Conservation (phyloP, 192 early-diverging fungal genomes). For the Linnemannia schmuckeri region DNA sequence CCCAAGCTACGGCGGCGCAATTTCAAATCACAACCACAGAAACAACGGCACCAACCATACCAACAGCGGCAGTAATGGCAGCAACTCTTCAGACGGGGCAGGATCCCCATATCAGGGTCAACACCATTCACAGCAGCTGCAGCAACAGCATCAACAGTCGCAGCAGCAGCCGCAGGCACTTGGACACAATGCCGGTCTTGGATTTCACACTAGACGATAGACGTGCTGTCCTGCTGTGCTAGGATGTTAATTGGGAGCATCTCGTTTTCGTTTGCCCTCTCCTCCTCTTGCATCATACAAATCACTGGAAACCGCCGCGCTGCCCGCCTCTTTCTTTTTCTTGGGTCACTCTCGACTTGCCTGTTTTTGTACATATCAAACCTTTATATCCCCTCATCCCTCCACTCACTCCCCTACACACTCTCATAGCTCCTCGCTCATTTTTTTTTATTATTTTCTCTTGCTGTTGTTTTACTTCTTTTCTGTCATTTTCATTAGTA, state of each 20-base stretch:
- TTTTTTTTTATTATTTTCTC: constrained; percentile 1
- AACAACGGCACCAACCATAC: constrained; percentile 20
- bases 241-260: neutral
- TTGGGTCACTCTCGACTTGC: neutral
- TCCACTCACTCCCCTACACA: neutral
- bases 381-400: neutral
- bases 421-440: no score
- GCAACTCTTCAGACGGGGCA: neutral
- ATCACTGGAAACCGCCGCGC: neutral
- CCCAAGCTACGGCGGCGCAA: neutral
- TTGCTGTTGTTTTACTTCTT: constrained; percentile 4
- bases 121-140: neutral
- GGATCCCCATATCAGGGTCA: constrained; percentile 24
- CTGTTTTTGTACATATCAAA: constrained; percentile 19
- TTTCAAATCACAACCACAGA: constrained; percentile 21
- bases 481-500: neutral
- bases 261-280: neutral
- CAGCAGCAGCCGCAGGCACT: constrained; percentile 1
- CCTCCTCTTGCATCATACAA: neutral
- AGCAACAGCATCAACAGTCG: neutral
- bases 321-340: neutral
- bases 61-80: neutral
- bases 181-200: constrained; percentile 1
- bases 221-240: neutral
- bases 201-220: neutral